Conservation (phyloP, 352 stramenopile genomes). For the Globisporangium spinosum region DNA sequence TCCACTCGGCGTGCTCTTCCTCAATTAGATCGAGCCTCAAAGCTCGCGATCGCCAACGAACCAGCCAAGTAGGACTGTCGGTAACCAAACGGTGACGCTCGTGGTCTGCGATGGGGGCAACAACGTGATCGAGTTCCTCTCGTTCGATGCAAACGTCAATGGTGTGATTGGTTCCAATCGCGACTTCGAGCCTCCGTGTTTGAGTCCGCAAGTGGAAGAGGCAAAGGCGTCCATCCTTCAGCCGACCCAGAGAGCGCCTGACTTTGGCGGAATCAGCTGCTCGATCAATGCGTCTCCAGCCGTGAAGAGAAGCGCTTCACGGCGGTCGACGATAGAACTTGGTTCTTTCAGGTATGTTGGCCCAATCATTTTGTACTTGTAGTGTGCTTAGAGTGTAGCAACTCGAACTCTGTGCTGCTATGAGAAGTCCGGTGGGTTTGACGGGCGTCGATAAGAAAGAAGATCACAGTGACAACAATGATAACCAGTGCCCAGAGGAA, state of each 20-base stretch:
- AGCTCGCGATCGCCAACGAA: not conserved
- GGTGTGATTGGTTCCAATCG: not conserved
- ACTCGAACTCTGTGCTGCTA: not conserved
- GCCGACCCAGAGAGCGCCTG: not conserved
- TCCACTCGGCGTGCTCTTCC: constrained; percentile 15
- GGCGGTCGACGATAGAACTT: not conserved
- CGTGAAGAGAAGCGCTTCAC: not conserved
- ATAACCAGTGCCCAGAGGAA: constrained; percentile 1
- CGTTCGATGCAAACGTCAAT: constrained; percentile 2
- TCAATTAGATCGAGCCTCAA: not conserved
- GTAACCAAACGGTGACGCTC: constrained; percentile 3
- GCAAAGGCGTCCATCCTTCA: not conserved
- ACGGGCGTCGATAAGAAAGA: not conserved
- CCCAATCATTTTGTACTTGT: not conserved
- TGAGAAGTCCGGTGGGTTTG: not conserved
- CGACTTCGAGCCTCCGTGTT: not conserved
- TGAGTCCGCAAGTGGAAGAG: not conserved
- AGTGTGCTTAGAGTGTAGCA: not conserved
- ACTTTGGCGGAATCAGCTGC: not conserved
- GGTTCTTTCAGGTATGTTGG: not conserved
- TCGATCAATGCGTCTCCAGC: not conserved
- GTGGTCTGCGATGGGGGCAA: constrained; percentile 25
- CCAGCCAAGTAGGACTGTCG: not conserved
- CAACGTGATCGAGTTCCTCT: constrained; percentile 22
- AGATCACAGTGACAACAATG: not conserved